Conservation (phyloP, 2,329 filamentous ascomycete genomes). For the Colletotrichum sp. region DNA sequence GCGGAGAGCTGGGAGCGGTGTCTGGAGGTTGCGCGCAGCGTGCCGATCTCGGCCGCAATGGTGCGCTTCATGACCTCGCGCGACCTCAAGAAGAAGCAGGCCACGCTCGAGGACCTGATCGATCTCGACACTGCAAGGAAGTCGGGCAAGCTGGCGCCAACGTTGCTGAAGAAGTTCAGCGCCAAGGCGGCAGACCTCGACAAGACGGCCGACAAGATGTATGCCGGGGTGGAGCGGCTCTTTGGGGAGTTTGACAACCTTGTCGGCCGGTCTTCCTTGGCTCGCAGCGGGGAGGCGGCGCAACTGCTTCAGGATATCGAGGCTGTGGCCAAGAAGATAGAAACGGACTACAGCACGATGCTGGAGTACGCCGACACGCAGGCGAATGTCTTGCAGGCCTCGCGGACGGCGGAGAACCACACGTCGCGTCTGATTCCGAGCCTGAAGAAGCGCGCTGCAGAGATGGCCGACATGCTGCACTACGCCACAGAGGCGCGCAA, state of each 20-base stretch:
- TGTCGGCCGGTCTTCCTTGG: slow-evolving; percentile 57
- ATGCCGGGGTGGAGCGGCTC: slow-evolving; percentile 65
- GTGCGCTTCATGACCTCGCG: slow-evolving; percentile 65
- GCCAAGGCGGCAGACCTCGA: slow-evolving; percentile 66
- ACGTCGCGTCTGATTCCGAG: slow-evolving; percentile 67
- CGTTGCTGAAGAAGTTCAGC: slow-evolving; percentile 64
- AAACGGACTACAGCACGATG: slow-evolving; percentile 82
- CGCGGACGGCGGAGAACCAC: slow-evolving; percentile 67
- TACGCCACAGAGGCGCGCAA: slow-evolving; percentile 72
- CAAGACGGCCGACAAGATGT: slow-evolving; percentile 63
- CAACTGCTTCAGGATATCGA: slow-evolving; percentile 85
- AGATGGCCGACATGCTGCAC: slow-evolving; percentile 66
- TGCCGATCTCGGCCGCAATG: slow-evolving; percentile 71
- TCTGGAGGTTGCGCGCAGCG: slow-evolving; percentile 66
- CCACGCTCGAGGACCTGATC: slow-evolving; percentile 77
- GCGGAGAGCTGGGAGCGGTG: slow-evolving; percentile 72
- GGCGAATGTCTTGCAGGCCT: slow-evolving; percentile 63
- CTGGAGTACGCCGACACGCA: slow-evolving; percentile 70
- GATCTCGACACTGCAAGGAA: slow-evolving; percentile 75
- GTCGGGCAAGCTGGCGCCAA: slow-evolving; percentile 69
- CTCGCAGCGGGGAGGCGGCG: slow-evolving; percentile 66
- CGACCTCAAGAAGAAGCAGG: slow-evolving; percentile 49
- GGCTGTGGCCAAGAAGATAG: slow-evolving; percentile 84
- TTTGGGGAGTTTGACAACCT: slow-evolving; percentile 68
- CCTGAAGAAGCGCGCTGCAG: slow-evolving; percentile 58